Evolutionary conservation across 139 green algal species (phyloP).

Genomic region (Coccomyxa sp.): DNA sequence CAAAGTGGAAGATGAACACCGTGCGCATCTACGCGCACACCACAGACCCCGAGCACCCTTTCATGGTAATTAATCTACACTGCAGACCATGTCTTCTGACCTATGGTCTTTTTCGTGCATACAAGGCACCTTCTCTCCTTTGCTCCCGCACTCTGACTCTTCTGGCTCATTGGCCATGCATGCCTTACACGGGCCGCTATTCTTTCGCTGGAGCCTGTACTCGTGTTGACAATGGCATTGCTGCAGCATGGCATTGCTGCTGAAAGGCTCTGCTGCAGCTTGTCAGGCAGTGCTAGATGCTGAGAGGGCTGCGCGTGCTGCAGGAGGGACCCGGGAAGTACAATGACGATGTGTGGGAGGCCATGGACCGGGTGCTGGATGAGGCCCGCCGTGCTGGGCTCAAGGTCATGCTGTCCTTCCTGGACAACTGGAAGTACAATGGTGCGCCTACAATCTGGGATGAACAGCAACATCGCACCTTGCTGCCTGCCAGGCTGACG

Average conservation of each 20-base stretch:
- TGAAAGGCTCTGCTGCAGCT: not conserved
- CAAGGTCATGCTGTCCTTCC: constrained; percentile 53
- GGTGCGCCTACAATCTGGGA: constrained; percentile 1
- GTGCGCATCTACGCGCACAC: constrained; percentile 65
- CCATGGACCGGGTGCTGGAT: constrained; percentile 62
- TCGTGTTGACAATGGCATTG: no score
- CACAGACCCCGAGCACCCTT: constrained; percentile 40
- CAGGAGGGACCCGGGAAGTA: constrained; percentile 49
- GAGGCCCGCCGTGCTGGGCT: constrained; percentile 38
- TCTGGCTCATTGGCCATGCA: no score
- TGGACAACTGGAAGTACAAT: constrained; percentile 72
- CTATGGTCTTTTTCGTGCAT: no score
- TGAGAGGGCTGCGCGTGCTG: not conserved
- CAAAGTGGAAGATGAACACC: constrained; percentile 42
- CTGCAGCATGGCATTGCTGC: no score
- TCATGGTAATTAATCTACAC: no score
- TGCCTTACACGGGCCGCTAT: no score
- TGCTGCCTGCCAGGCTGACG: no score
- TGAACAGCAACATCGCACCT: no score
- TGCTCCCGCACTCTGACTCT: not conserved
- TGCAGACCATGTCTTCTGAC: no score
- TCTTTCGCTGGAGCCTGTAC: no score
- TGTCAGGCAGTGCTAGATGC: not conserved
- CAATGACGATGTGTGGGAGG: constrained; percentile 41
- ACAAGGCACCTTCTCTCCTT: no score